A percentile compares a stretch with the other conserved stretches of the same genome.
These are phyloP conservation scores for Cercospora sp. DNA, from an alignment of 2,329 filamentous ascomycete genomes.

Conservation along the genomic window DNA sequence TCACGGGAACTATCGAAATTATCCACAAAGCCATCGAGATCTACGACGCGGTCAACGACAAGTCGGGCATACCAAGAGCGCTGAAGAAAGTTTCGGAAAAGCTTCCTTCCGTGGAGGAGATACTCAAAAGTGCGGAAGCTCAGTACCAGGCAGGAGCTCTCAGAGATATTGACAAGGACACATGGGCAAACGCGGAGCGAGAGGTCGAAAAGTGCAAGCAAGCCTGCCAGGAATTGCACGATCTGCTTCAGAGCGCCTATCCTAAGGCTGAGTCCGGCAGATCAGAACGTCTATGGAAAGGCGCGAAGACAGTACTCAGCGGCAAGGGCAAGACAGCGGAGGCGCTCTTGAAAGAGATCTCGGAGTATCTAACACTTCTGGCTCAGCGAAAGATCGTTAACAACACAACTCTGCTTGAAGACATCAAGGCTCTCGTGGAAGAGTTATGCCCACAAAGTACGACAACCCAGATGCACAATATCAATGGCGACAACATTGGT, in stretches of 20 bases:
- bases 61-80: neutral
- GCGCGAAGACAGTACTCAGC: neutral
- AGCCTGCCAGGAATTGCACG: neutral
- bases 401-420: neutral
- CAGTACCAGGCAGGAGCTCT: neutral
- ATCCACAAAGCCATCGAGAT: neutral
- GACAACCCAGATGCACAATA: neutral
- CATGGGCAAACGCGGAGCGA: neutral
- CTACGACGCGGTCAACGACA: neutral
- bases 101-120: neutral
- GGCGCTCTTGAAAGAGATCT: neutral
- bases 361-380: neutral
- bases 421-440: neutral
- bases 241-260: neutral
- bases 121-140: neutral
- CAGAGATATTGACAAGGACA: neutral
- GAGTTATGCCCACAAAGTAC: neutral
- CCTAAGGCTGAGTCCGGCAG: neutral
- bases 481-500: neutral
- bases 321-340: neutral
- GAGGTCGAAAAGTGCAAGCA: neutral
- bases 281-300: neutral
- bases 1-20: too few relatives aligned
- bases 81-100: neutral
- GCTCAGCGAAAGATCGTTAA: neutral